Conservation (phyloP, 805 yeast species). For the Metschnikowia vanudenii region DNA sequence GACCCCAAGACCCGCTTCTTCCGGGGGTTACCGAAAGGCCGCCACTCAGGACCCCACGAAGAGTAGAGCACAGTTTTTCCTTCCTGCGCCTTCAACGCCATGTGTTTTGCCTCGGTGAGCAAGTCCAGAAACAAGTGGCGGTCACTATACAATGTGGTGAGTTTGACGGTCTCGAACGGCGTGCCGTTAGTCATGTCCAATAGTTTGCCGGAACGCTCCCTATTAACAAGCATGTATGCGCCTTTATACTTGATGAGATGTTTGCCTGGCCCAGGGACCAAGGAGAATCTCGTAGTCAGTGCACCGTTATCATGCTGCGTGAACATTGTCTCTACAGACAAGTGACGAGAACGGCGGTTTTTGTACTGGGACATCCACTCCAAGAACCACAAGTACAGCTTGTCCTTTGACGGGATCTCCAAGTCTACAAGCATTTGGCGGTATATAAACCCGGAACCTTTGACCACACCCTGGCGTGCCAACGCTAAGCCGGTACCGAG, state of each 20-base stretch:
- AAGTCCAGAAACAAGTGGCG: slow-evolving; percentile 65
- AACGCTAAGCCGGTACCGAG: slow-evolving; percentile 87
- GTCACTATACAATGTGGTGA: slow-evolving; percentile 87
- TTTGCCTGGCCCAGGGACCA: slow-evolving; percentile 97
- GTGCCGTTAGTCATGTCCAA: slow-evolving; percentile 87
- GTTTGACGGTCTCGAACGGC: slow-evolving; percentile 94
- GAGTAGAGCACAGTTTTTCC: slow-evolving; percentile 94
- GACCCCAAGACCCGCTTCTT: slow-evolving; percentile 80
- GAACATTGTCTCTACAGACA: slow-evolving; percentile 85
- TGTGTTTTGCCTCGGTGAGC: slow-evolving; percentile 75
- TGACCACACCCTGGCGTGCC: slow-evolving; percentile 64
- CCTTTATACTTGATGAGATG: slow-evolving; percentile 84
- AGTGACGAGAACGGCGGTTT: slow-evolving; percentile 71
- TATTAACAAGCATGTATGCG: slow-evolving; percentile 81
- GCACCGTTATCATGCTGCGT: slow-evolving; percentile 92
- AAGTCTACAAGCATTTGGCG: slow-evolving; percentile 85
- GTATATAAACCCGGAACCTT: slow-evolving; percentile 66
- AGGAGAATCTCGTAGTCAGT: slow-evolving; percentile 77
- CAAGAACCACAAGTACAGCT: slow-evolving; percentile 90
- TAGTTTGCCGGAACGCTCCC: slow-evolving; percentile 88
- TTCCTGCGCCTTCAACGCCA: slow-evolving; percentile 79
- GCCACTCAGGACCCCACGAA: slow-evolving; percentile 98
- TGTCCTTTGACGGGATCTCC: slow-evolving; percentile 91
- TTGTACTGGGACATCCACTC: slow-evolving; percentile 94
- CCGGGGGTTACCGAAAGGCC: slow-evolving; percentile 95